Evolutionary conservation across 306 rosid genomes (phyloP).

Genomic region (Dicorynia guianensis): DNA sequence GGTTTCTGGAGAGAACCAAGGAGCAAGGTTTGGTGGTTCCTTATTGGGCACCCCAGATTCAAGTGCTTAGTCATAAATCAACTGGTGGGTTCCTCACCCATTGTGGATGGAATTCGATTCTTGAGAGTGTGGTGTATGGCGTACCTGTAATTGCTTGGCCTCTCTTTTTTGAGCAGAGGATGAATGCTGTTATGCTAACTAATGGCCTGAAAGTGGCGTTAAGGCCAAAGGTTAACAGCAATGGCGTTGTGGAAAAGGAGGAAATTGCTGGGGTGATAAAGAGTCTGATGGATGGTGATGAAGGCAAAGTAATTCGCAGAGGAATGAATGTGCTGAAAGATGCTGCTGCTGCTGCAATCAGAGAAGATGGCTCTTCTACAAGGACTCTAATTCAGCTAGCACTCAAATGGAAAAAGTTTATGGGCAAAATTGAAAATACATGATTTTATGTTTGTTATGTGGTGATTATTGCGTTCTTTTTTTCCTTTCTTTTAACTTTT

Average conservation of each 20-base stretch:
- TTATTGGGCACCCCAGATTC: constrained; percentile 47
- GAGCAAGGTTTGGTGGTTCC: constrained; percentile 46
- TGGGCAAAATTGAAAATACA: too few relatives aligned
- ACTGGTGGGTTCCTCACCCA: constrained; percentile 41
- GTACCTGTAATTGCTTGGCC: constrained; percentile 51
- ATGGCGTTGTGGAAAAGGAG: constrained; percentile 45
- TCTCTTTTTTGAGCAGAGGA: constrained; percentile 46
- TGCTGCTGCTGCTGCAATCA: constrained; percentile 41
- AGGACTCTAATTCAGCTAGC: constrained; percentile 40
- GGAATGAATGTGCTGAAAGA: constrained; percentile 18
- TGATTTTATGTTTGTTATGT: too few relatives aligned
- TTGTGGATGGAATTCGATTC: constrained; percentile 54
- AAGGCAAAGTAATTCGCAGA: constrained; percentile 34
- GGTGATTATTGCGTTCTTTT: too few relatives aligned
- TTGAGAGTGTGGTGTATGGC: constrained; percentile 43
- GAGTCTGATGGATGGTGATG: constrained; percentile 44
- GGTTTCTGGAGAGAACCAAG: constrained; percentile 41
- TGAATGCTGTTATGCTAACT: constrained; percentile 41
- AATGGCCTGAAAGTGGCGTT: constrained; percentile 47
- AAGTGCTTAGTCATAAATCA: constrained; percentile 40
- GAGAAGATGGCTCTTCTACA: constrained; percentile 40
- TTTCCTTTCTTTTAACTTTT: too few relatives aligned
- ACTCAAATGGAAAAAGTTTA: constrained; percentile 31
- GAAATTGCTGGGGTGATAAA: constrained; percentile 38
- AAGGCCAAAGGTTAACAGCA: constrained; percentile 35